Evolutionary conservation across 2,329 filamentous ascomycete genomes (phyloP), one percentile per base, ranked within the genome.

Genomic region (Emmonsiellopsis sp.): DNA sequence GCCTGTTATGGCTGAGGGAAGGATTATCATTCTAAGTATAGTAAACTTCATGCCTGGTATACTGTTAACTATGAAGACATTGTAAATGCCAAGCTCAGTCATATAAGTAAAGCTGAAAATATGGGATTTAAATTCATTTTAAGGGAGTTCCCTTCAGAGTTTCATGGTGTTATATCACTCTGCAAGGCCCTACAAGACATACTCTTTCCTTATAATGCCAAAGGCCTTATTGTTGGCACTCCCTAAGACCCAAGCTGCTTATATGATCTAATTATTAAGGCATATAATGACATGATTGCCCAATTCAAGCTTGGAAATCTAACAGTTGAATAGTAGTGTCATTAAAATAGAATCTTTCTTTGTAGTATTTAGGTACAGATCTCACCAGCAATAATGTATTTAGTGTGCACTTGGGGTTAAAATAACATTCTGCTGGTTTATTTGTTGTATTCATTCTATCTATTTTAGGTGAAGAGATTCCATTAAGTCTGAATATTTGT

Each of bases 51-150:
- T 9, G 35, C 53, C 50, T 68, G 57, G 61, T 67, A 67, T 59
- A 62, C 55, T 49, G 56, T 60, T 41, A 60, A 10, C 32, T 65
- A 64, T 56, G 48, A 50, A 52, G 44, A 64, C 40, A 67, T 65
- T 55, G 57, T 57, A 2, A 46, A 26, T 11, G 53, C 16, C 1
- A 66, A 66, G 57, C 1, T 11, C 9, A 41, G 54, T 16, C 5
- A 60, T 41, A 60, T 63, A 31, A 47, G n/a, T n/a, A n/a, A 43
- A 46, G 57, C 55, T 46, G 54, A 54, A 50, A 10, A n/a, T n/a
- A n/a, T n/a, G n/a, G n/a, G 52, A 41, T 66, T 66, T 61, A 50
- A 63, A 43, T 42, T 52, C 7, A 52, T 65, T 15, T 53, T 64
- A 38, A 44, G 32, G 35, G 62, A 64, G 51, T 63, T 66, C 55